phyloP scores from a whole-genome alignment of 306 rosid genomes.

The Pyrus communis region DNA sequence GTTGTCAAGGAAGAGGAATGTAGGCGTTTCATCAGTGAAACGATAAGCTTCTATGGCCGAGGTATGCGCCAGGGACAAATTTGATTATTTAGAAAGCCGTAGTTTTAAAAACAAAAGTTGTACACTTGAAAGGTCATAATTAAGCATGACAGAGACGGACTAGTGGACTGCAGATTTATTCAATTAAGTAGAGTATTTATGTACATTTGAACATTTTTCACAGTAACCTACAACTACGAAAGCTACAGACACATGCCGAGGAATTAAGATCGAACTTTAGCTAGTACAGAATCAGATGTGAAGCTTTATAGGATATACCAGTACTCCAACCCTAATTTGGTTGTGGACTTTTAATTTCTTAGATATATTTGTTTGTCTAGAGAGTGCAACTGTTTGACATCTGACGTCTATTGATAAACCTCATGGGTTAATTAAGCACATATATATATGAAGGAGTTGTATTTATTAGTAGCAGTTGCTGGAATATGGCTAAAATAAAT shows the following conservation, averaged over 20 bases:
- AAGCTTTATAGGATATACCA: too few relatives aligned
- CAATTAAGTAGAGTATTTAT: neutral
- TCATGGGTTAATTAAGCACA: neutral
- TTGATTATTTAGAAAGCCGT: neutral
- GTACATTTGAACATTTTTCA: too few relatives aligned
- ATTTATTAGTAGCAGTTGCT: neutral
- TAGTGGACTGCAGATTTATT: neutral
- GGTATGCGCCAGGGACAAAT: constrained; percentile 27
- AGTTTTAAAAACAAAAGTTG: neutral
- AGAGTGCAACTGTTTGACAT: neutral
- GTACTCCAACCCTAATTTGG: neutral
- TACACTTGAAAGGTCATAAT: neutral
- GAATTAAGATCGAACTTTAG: neutral
- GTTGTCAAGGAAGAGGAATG: constrained; percentile 94
- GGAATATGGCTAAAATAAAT: too few relatives aligned
- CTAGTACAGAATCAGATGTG: neutral
- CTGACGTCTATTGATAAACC: neutral
- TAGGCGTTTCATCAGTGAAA: constrained; percentile 53
- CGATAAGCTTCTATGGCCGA: constrained; percentile 44
- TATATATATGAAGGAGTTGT: neutral
- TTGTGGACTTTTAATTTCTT: neutral
- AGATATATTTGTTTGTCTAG: neutral
- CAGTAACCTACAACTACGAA: neutral
- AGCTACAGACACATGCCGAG: neutral
- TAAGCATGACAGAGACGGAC: neutral